phyloP scores from a whole-genome alignment of 2,329 filamentous ascomycete species.

The Cytospora piceicola region DNA sequence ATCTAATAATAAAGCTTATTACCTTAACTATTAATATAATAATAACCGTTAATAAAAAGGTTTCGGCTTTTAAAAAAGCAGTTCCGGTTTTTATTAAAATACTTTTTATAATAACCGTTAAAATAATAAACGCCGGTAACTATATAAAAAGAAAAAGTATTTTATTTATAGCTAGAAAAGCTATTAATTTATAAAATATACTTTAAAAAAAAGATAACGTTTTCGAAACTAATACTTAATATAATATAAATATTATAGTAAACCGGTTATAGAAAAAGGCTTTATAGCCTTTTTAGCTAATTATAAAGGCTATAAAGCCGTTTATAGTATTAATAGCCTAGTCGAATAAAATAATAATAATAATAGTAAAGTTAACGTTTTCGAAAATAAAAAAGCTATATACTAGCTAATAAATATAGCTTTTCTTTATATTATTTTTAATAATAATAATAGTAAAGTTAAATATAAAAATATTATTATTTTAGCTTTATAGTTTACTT shows the following conservation, averaged over 20 bases:
- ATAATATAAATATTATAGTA: background rate
- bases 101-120: background rate
- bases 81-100: background rate
- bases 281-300: background rate
- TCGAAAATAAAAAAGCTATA: background rate
- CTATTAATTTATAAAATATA: background rate
- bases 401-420: background rate
- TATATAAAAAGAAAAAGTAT: background rate
- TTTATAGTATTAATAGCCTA: background rate
- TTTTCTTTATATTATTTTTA: background rate
- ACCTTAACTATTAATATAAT: background rate
- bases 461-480: background rate
- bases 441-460: background rate
- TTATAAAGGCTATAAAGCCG: background rate
- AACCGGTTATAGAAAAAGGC: background rate
- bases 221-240: background rate
- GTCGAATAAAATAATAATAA: background rate
- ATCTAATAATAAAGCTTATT: background rate
- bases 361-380: background rate
- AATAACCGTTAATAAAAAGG: background rate
- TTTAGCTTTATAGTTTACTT: background rate
- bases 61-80: background rate
- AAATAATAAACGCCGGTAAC: background rate
- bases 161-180: background rate
- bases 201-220: background rate